Percentiles rank a stretch among this genome's conserved stretches.
Conservation (phyloP, 202 grass and related monocot genomes). For the Miscanthus sacchariflorus region DNA sequence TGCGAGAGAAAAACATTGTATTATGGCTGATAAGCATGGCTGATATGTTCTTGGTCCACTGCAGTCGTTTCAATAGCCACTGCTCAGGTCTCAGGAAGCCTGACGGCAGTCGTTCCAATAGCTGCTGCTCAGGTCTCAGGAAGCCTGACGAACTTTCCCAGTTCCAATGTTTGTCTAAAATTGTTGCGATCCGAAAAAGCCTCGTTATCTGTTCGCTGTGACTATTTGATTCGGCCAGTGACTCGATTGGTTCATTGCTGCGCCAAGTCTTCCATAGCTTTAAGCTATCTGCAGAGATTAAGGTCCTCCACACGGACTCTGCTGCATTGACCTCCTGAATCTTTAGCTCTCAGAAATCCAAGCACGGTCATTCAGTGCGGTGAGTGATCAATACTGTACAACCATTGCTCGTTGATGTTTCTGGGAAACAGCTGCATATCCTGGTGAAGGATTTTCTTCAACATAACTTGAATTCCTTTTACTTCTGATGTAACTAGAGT, state of each 20-base stretch:
- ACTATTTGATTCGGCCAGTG: not conserved
- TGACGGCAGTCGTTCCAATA: not conserved
- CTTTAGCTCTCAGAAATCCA: slow-evolving; percentile 8
- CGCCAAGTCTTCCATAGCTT: not conserved
- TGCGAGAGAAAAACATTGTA: too few relatives aligned
- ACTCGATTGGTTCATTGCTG: not conserved
- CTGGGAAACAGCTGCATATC: not conserved
- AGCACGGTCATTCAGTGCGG: not conserved
- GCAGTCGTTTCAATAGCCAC: not conserved
- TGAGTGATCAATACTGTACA: not conserved
- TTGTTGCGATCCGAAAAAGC: not conserved
- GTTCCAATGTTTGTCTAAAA: not conserved
- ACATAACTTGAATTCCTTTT: not conserved
- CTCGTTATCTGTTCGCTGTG: not conserved
- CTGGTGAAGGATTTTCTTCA: not conserved
- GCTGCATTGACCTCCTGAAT: not conserved
- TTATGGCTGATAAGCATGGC: too few relatives aligned
- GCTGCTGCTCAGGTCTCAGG: not conserved
- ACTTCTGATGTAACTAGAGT: too few relatives aligned
- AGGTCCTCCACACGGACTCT: not conserved
- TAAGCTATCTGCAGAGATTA: not conserved
- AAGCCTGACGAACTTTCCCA: not conserved
- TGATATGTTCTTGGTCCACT: not conserved
- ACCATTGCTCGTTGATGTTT: not conserved
- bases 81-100: not conserved